Percentiles rank a stretch among this genome's conserved stretches.
These are phyloP conservation scores for Stenogyne calaminthoides DNA, from an alignment of 305 asterid genomes.

Conservation along the genomic window DNA sequence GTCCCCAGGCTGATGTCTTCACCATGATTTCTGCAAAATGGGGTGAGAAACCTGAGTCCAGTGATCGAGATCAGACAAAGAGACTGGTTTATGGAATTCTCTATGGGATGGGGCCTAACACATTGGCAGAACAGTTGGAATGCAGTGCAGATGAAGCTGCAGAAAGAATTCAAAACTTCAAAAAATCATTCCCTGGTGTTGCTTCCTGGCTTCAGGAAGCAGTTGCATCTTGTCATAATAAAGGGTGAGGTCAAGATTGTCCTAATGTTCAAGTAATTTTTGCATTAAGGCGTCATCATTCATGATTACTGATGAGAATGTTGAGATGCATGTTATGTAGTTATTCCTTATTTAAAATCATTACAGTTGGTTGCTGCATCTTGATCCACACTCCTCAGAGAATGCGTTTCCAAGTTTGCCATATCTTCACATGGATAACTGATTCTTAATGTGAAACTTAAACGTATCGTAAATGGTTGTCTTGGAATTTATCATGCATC, in stretches of 20 bases:
- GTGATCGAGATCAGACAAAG: slow-evolving; percentile 93
- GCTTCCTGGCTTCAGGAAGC: slow-evolving; percentile 96
- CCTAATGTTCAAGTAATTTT: slow-evolving; percentile 18
- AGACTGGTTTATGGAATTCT: slow-evolving; percentile 89
- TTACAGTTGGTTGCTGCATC: slow-evolving; percentile 7
- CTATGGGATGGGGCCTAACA: slow-evolving; percentile 91
- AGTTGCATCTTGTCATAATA: slow-evolving; percentile 69
- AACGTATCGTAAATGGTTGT: background rate
- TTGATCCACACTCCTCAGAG: background rate
- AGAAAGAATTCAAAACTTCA: slow-evolving; percentile 79
- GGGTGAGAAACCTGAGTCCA: slow-evolving; percentile 68
- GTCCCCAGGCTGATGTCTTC: slow-evolving; percentile 79
- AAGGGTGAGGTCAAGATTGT: slow-evolving; percentile 66
- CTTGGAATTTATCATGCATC: background rate
- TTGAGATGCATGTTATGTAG: background rate
- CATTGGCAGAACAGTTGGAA: slow-evolving; percentile 83
- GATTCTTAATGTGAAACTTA: background rate
- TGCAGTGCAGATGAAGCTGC: slow-evolving; percentile 82
- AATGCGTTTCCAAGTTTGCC: background rate
- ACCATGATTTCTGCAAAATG: slow-evolving; percentile 92
- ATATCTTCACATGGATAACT: background rate
- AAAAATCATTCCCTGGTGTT: slow-evolving; percentile 86
- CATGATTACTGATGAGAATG: slow-evolving; percentile 18
- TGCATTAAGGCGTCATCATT: slow-evolving; percentile 12
- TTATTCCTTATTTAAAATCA: background rate